Evolutionary conservation across 2,329 filamentous ascomycete species (phyloP).

Genomic region (Chrysosporium queenslandicum): DNA sequence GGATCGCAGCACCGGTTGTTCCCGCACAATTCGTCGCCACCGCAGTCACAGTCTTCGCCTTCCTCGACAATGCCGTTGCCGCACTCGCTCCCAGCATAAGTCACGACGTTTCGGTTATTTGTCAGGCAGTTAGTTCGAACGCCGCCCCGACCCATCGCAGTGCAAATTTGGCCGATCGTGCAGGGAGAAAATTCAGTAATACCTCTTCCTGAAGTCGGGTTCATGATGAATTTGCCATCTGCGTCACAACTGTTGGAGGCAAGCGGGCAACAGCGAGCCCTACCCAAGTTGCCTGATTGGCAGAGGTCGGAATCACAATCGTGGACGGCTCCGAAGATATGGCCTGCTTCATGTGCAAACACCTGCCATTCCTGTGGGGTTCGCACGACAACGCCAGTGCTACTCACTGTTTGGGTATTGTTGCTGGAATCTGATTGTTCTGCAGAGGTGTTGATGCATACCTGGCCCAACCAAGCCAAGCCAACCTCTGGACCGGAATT

Average conservation of each 20-base stretch:
- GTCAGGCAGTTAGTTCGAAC: slow-evolving; percentile 68
- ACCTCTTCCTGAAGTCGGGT: slow-evolving; percentile 66
- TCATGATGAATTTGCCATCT: slow-evolving; percentile 80
- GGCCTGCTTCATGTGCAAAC: slow-evolving; percentile 84
- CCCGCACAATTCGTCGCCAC: slow-evolving; percentile 61
- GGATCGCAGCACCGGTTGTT: slow-evolving; percentile 75
- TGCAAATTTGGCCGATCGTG: slow-evolving; percentile 87
- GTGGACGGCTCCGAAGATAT: slow-evolving; percentile 90
- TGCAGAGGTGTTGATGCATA: slow-evolving; percentile 43
- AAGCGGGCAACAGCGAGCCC: slow-evolving; percentile 72
- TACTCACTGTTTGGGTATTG: slow-evolving; percentile 58
- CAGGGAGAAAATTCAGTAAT: slow-evolving; percentile 79
- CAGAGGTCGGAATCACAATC: slow-evolving; percentile 71
- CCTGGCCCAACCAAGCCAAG: slow-evolving; percentile 78
- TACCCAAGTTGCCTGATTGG: slow-evolving; percentile 47
- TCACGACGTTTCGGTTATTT: slow-evolving; percentile 74
- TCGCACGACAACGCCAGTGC: slow-evolving; percentile 78
- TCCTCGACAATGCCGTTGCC: slow-evolving; percentile 94
- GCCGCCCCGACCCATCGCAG: slow-evolving; percentile 64
- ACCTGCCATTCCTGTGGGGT: slow-evolving; percentile 85
- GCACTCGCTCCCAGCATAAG: slow-evolving; percentile 73
- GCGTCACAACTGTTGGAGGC: slow-evolving; percentile 61
- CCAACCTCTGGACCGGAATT: slow-evolving; percentile 73
- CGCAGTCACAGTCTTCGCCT: slow-evolving; percentile 94
- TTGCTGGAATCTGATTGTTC: slow-evolving; percentile 7